Conservation (phyloP, 2,329 filamentous ascomycete species). For the Colletotrichum sp. region DNA sequence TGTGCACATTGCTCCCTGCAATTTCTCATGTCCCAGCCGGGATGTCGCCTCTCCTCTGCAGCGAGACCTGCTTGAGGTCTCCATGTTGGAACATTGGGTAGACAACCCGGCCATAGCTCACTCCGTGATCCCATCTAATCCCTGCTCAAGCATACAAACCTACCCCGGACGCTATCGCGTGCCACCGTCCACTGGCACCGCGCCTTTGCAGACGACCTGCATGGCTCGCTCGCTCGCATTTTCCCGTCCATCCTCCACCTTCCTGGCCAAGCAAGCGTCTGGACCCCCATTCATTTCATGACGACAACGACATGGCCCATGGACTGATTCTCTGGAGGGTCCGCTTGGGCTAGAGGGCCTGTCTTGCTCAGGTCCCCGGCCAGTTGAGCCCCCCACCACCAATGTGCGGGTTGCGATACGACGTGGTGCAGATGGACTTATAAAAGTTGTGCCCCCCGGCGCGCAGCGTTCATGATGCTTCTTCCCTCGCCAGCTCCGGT, state of each 20-base stretch:
- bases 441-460: conserved; percentile 5
- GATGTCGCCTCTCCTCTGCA: not conserved
- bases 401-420: not conserved
- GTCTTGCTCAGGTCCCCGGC: not conserved
- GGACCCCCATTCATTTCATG: not conserved
- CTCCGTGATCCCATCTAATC: not conserved
- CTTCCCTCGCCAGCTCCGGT: conserved; percentile 6
- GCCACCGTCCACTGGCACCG: not conserved
- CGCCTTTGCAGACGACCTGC: not conserved
- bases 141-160: not conserved
- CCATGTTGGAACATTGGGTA: not conserved
- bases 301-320: not conserved
- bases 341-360: not conserved
- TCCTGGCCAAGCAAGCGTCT: conserved; percentile 8
- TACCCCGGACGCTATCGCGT: not conserved
- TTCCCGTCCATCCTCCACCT: conserved; percentile 4
- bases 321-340: not conserved
- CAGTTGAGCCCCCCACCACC: not conserved
- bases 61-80: not conserved
- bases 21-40: conserved; percentile 1
- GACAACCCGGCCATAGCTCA: not conserved
- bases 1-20: not conserved
- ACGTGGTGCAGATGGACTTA: not conserved
- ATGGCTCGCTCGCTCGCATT: not conserved
- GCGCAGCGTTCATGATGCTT: not conserved